These are phyloP conservation scores for Solanum ossicruentum DNA, from an alignment of 257 asterid species.

Conservation along the genomic window DNA sequence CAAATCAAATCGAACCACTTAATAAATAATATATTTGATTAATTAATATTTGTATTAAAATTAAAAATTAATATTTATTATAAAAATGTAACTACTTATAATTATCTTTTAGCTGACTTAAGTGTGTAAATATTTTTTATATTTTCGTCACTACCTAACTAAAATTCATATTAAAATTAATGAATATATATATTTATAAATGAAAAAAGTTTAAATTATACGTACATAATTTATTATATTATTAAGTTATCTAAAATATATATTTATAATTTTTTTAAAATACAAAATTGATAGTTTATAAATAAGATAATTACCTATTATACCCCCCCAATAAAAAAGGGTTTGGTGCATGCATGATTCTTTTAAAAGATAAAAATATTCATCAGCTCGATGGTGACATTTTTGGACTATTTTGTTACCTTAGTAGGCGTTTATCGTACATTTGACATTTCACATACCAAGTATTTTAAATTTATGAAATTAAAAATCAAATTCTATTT, in stretches of 20 bases:
- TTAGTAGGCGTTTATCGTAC: neutral
- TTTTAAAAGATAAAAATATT: neutral
- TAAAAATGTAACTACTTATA: neutral
- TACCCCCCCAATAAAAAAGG: too few relatives aligned
- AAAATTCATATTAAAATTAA: neutral
- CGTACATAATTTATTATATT: too few relatives aligned
- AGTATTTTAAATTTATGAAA: neutral
- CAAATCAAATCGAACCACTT: neutral
- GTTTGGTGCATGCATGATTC: neutral
- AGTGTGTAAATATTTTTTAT: neutral
- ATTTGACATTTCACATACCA: neutral
- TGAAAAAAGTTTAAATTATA: too few relatives aligned
- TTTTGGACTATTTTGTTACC: neutral
- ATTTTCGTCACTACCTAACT: neutral
- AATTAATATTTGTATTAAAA: neutral
- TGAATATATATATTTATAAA: neutral
- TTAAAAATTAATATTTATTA: neutral
- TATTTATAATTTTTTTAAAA: too few relatives aligned
- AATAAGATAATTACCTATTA: too few relatives aligned
- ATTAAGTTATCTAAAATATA: too few relatives aligned
- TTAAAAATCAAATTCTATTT: neutral
- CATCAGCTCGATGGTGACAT: neutral
- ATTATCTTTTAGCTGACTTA: neutral
- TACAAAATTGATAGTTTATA: too few relatives aligned
- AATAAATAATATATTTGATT: neutral